Percentiles rank a stretch among this genome's conserved stretches.
These are phyloP conservation scores for Dianthus caryophyllus DNA, from an alignment of 148 eudicot species.

Conservation along the genomic window DNA sequence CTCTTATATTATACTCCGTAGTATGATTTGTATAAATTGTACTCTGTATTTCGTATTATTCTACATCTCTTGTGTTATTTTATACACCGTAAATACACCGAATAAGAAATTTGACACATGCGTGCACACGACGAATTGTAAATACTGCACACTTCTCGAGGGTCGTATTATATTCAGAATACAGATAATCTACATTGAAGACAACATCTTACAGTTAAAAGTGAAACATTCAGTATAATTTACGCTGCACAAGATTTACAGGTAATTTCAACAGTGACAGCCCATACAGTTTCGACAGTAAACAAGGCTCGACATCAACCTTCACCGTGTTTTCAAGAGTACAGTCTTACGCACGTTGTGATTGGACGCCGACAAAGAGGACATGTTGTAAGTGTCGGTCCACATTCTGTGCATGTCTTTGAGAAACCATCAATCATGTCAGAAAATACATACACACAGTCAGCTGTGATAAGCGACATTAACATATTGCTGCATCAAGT, in stretches of 20 bases:
- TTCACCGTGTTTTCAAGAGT: constrained; percentile 28
- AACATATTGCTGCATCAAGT: not conserved
- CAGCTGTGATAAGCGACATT: not conserved
- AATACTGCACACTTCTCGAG: no score
- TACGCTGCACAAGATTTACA: not conserved
- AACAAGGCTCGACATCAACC: not conserved
- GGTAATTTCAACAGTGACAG: not conserved
- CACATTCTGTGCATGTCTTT: constrained; percentile 76
- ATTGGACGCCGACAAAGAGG: constrained; percentile 64
- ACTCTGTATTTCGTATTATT: no score
- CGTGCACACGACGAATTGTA: no score
- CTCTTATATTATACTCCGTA: no score
- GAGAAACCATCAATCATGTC: not conserved
- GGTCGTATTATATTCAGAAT: not conserved
- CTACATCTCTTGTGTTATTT: no score
- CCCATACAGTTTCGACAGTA: not conserved
- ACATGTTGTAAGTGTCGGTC: constrained; percentile 45
- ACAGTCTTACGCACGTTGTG: constrained; percentile 48
- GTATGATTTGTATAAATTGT: no score
- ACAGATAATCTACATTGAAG: not conserved
- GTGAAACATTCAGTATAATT: not conserved
- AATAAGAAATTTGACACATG: no score
- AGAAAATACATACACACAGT: not conserved
- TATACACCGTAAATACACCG: no score
- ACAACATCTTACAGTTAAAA: not conserved